Conservation (phyloP, 73 alveolate species). For the Paramecium sonneborni region DNA sequence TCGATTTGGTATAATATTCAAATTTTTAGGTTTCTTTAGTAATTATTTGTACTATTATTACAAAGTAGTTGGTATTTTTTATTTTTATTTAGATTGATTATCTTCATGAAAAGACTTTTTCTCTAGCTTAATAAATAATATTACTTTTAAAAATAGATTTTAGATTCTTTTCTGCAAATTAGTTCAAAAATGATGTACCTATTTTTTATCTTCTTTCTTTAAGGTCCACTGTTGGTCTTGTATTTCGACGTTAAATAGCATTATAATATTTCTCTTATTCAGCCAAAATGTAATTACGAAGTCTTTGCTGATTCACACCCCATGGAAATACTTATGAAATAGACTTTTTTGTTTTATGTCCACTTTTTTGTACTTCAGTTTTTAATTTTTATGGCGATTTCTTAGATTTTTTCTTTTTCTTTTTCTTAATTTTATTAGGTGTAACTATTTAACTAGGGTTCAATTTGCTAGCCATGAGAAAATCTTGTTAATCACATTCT, state of each 20-base stretch:
- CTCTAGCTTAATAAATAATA: not conserved
- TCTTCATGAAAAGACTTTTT: not conserved
- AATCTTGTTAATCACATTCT: not conserved
- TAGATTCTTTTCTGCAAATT: not conserved
- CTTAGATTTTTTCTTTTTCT: not conserved
- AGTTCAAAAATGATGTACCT: not conserved
- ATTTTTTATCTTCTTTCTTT: not conserved
- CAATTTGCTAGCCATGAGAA: slow-evolving; percentile 1
- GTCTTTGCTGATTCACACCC: not conserved
- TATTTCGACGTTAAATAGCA: not conserved
- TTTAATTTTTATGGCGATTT: not conserved
- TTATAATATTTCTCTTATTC: not conserved
- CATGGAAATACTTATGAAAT: not conserved
- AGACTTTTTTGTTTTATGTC: not conserved
- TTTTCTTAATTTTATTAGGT: not conserved
- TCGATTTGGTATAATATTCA: not conserved
- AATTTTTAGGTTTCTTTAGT: not conserved
- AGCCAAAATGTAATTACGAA: not conserved
- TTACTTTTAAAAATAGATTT: not conserved
- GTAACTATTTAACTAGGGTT: not conserved
- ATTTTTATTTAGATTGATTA: not conserved
- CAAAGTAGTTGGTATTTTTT: not conserved
- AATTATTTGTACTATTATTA: not conserved
- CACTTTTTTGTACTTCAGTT: not conserved
- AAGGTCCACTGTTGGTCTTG: not conserved